Evolutionary conservation across 2,329 filamentous ascomycete genomes (phyloP), one percentile per base, ranked within the genome.

Genomic region (Aspergillus fumigatus): DNA sequence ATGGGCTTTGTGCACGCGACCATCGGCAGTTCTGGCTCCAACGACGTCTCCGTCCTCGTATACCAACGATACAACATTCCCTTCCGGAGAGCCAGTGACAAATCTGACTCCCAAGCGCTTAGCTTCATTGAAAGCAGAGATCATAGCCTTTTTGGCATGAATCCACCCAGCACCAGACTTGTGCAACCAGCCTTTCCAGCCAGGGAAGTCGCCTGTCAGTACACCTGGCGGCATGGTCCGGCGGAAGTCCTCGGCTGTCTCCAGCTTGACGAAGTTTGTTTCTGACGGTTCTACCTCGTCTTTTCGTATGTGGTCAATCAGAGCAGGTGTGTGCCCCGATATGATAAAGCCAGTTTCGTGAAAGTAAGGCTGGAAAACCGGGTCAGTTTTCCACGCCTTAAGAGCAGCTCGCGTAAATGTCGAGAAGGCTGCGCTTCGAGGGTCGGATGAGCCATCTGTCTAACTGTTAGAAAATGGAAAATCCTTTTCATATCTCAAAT

Each of bases 191-290:
- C 81, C 81, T 61, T 76, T 76, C 81, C 81, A 83, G 5, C 73
- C 73, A 0, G 76, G 72, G 48, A 83, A 80, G 0, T 76, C 67
- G 2, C 80, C 80, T 1, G 79, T 80, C 26, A 82, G 64, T 0
- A 83, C 75, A 3, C 80, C 80, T 9, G 74, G 56, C 1, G 81
- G 80, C 81, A 83, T 83, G 0, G 80, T 79, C 11, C 66, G 70
- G 21, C 73, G 72, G 57, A 83, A 83, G 14, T 79, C 75, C 29
- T 77, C 74, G 1, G 75, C 71, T 0, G 71, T 75, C 5, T 76
- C 69, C 8, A 84, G 63, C 5, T 64, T 61, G 5, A 64, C 62
- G 59, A 70, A 73, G 4, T 68, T 64, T 6, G 63, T 62, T 8
- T 71, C 62, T 9, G 71, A 68, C 4, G 67, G 57, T 3, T 71